Base-by-base conservation (phyloP, 2,329 filamentous ascomycete species). In the Chrysosporium keratinophilum region DNA sequence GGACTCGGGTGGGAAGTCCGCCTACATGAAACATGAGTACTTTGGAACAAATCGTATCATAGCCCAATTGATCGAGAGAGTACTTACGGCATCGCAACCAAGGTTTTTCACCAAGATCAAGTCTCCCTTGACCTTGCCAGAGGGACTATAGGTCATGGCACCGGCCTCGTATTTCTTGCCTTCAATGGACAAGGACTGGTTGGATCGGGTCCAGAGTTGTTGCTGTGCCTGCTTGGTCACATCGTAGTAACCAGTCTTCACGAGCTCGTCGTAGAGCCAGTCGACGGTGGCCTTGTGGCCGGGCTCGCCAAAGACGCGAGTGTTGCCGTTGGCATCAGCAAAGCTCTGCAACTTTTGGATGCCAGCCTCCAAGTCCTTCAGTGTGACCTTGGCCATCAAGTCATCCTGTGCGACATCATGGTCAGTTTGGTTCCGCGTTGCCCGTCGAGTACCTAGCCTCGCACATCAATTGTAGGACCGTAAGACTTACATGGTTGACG, bases 61-160 rank as follows among this genome's bases (percentile, higher is more conserved):
- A 19, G n/a, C 20, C 6, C 33, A 49, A 20, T 17, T 35, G 19
- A 31, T 5, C 10, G 34, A 47, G 14, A 17, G n/a, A 23, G 17
- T 23, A 59, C 60, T 55, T 62, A 65, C 64, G 4, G 72, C 68
- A 14, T 77, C 65, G 65, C 86, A 90, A 45, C 86, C 86, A 4
- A 80, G 67, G 62, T 82, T 81, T 9, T 70, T 67, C 9, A 84
- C 79, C 10, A 81, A 73, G n/a, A 83, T 73, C 2, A 88, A 63
- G 9, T 59, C 55, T 35, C 40, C 50, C 6, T 44, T 45, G 15
- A 54, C 41, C 9, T 56, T 44, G 3, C 48, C 56, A 17, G 57
- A 57, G 10, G 58, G 58, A 33, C 50, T 51, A 39, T 57, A 60
- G 33, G 58, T 59, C 57, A 60, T 59, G 35, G 55, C 49, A 43